Evolutionary conservation across 2,329 filamentous ascomycete genomes (phyloP), one percentile per base, ranked within the genome.

Genomic region (Fonsecaea multimorphosa): DNA sequence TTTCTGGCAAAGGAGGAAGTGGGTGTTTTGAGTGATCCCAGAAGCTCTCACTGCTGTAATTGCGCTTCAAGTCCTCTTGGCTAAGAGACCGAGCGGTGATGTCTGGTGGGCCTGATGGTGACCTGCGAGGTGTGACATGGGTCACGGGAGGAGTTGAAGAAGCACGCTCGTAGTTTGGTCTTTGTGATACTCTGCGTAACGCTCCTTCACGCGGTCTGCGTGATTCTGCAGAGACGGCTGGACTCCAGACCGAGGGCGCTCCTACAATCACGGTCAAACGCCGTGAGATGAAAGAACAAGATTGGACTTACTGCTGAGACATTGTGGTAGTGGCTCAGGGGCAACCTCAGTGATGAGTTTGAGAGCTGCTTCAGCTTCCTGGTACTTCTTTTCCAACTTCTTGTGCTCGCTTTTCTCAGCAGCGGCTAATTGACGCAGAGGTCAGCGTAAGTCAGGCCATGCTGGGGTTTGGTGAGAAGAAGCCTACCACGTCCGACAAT

Each of bases 41-140:
- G 51, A 67, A 51, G 54, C 64, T 68, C 34, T 67, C 59, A 34
- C 40, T 53, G 44, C 70, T 71, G 68, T 68, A 68, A 29, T 60
- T 71, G 46, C 64, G 59, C 58, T 62, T 67, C 44, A 70, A 51
- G 14, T 69, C 64, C 14, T 66, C 63, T 9, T 59, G n/a, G 24
- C 51, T 63, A 22, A 67, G 29, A 36, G 69, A 67, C 7, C 57
- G 44, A 29, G 64, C 62, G 4, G 61, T 67, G 27, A 71, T 66
- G 61, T 63, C 61, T 49, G 68, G 63, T 19, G 66, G 58, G 40
- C 53, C 61, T n/a, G 34, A 31, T 22, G 55, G 57, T 2, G 40
- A 52, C 32, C 31, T 36, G 32, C 38, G 44, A 11, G 44, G 44
- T 11, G 44, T 14, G 44, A 49, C 44, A 49, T 49, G 44, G 11